Base-by-base conservation (phyloP, 371 early-diverging fungal species). In the Mycotypha africana region DNA sequence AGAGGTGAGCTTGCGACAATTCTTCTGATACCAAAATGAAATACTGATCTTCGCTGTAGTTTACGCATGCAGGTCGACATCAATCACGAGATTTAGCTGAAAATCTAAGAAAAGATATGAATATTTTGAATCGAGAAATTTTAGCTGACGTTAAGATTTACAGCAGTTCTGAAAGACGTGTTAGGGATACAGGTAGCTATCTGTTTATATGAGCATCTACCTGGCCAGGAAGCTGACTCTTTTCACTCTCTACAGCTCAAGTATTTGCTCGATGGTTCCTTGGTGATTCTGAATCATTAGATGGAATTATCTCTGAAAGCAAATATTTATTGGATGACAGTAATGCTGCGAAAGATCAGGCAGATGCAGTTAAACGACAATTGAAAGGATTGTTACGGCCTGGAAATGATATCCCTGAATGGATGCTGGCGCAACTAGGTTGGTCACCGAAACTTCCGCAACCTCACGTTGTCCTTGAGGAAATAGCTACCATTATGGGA, bases 241-340 rank as follows among this genome's bases (percentile, higher is more conserved):
- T 28, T 28, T 28, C 28, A 8, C 11, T 11, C 11, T 28, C 28
- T 28, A 9, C 20, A 50, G 88, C 88, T 2, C 85, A 91, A 47
- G 77, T 87, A 1, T 93, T 93, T 61, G 74, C 78, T 15, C 75
- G 85, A 23, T 72, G 85, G n/a, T 89, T 95, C 53, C 60, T 86
- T 49, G 76, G 84, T 17, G 53, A 77, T 9, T 65, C 76, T 0
- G 76, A 80, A 36, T 66, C 84, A 4, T 64, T 74, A 6, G 65
- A 75, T 22, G 74, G 79, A 16, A 59, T 83, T 35, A 75, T 93
- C 17, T 58, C 72, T 4, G 85, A 91, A 28, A 84, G 85, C 52
- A 84, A 91, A 51, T 95, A 93, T 22, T 85, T 96, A 81, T 66
- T 97, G 15, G 98, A 97, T 56, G 98, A 96, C 55, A 88, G 87